phyloP scores from a whole-genome alignment of 2,329 filamentous ascomycete species.

The Cladobotryum protrusum region DNA sequence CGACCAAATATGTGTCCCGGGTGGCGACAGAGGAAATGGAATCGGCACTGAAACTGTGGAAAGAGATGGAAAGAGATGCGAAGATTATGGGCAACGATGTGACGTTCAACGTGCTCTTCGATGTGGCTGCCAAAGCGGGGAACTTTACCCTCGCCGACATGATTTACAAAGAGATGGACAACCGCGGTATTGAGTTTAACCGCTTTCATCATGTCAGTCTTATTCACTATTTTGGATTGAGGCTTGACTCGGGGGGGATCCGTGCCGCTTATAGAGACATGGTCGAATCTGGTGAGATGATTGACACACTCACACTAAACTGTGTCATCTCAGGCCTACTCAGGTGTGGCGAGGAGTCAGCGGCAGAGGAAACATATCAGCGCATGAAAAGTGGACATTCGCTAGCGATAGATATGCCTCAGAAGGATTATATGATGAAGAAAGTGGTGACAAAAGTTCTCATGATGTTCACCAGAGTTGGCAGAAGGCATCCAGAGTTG shows the following conservation, averaged over 20 bases:
- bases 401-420: slow-evolving; percentile 32
- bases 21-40: slow-evolving; percentile 51
- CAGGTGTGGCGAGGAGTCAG: slow-evolving; percentile 64
- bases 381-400: slow-evolving; percentile 68
- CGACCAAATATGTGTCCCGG: slow-evolving; percentile 61
- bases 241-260: slow-evolving; percentile 65
- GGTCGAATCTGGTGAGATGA: slow-evolving; percentile 77
- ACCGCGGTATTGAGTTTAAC: slow-evolving; percentile 60
- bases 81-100: slow-evolving; percentile 61
- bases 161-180: slow-evolving; percentile 74
- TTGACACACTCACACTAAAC: slow-evolving; percentile 83
- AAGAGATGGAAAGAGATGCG: slow-evolving; percentile 75
- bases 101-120: slow-evolving; percentile 93
- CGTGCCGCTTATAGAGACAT: slow-evolving; percentile 74
- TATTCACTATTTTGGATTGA: slow-evolving; percentile 78
- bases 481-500: slow-evolving; percentile 50
- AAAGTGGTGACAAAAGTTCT: slow-evolving; percentile 48
- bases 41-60: slow-evolving; percentile 71
- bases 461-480: slow-evolving; percentile 51
- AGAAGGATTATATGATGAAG: slow-evolving; percentile 40
- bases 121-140: slow-evolving; percentile 77
- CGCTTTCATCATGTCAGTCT: slow-evolving; percentile 76
- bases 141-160: slow-evolving; percentile 81
- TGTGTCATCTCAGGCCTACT: slow-evolving; percentile 77
- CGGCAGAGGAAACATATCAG: slow-evolving; percentile 74